A percentile compares a stretch with the other conserved stretches of the same genome.
Conservation (phyloP, 2,329 filamentous ascomycete species). For the Colletotrichum magnum region DNA sequence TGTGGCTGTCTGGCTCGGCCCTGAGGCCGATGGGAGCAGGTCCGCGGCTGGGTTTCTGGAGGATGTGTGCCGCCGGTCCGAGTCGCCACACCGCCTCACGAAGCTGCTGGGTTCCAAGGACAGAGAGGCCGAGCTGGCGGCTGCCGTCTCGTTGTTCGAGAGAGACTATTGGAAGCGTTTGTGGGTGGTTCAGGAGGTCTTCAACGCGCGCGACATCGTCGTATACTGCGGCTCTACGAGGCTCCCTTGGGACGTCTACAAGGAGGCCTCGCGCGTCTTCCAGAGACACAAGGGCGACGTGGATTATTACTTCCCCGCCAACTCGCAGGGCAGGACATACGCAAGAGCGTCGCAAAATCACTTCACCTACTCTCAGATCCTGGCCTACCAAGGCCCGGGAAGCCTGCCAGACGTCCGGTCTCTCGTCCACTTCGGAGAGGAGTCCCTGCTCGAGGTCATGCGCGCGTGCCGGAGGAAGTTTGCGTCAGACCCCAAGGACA, state of each 20-base stretch:
- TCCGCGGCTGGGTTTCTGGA: conserved; percentile 39
- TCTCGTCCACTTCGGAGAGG: background rate
- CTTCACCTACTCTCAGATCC: conserved; percentile 31
- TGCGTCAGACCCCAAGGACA: conserved; percentile 49
- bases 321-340: background rate
- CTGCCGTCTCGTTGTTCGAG: conserved; percentile 50
- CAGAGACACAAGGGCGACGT: conserved; percentile 30
- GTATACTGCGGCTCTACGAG: conserved; percentile 46
- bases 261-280: conserved; percentile 39
- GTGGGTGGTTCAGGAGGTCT: conserved; percentile 51
- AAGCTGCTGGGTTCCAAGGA: conserved; percentile 37
- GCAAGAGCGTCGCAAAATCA: conserved; percentile 25
- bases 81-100: conserved; percentile 22
- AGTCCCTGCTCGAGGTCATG: conserved; percentile 39
- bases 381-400: conserved; percentile 41
- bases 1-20: conserved; percentile 44
- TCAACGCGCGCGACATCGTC: conserved; percentile 42
- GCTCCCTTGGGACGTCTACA: conserved; percentile 44
- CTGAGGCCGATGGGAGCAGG: conserved; percentile 38
- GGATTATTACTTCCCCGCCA: conserved; percentile 27
- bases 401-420: conserved; percentile 27
- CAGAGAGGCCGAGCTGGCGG: conserved; percentile 33
- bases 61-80: conserved; percentile 6
- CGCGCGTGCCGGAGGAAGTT: conserved; percentile 30
- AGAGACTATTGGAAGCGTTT: conserved; percentile 53